phyloP scores from a whole-genome alignment of 352 stramenopile genomes.

The Aphanomyces euteiches region DNA sequence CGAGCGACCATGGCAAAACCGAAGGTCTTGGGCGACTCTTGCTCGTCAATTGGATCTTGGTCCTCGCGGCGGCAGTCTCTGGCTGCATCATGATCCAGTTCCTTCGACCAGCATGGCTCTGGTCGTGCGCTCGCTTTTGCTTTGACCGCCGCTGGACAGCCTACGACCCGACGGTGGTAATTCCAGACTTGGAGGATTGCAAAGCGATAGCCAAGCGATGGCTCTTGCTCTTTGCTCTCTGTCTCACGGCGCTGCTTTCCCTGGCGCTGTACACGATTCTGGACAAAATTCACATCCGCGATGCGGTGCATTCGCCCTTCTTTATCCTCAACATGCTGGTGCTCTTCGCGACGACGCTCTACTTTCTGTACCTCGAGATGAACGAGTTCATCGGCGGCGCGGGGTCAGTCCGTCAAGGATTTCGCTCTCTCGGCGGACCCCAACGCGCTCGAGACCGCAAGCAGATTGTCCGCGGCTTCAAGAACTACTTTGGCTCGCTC shows the following conservation, averaged over 20 bases:
- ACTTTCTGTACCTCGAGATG: conserved; percentile 18
- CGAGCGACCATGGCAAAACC: background rate
- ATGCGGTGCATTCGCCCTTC: background rate
- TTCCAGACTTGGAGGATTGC: background rate
- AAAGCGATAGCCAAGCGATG: conserved; percentile 2
- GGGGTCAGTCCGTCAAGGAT: background rate
- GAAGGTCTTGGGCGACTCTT: background rate
- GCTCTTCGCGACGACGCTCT: background rate
- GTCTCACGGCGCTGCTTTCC: background rate
- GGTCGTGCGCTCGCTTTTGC: background rate
- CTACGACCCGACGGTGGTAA: conserved; percentile 15
- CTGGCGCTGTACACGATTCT: background rate
- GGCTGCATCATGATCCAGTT: conserved; percentile 13
- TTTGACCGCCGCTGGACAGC: conserved; percentile 1
- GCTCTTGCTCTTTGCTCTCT: background rate
- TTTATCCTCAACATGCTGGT: background rate
- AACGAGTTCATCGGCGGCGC: conserved; percentile 5
- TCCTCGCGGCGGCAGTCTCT: background rate
- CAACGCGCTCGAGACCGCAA: background rate
- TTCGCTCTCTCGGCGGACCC: background rate
- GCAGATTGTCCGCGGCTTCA: background rate
- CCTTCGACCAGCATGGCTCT: conserved; percentile 9
- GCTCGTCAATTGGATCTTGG: background rate
- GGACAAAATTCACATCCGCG: background rate
- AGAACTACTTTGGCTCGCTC: conserved; percentile 16